A percentile compares a stretch with the other conserved stretches of the same genome.
phyloP scores from a whole-genome alignment of 306 rosid genomes.

The Amphicarpaea edgeworthii region DNA sequence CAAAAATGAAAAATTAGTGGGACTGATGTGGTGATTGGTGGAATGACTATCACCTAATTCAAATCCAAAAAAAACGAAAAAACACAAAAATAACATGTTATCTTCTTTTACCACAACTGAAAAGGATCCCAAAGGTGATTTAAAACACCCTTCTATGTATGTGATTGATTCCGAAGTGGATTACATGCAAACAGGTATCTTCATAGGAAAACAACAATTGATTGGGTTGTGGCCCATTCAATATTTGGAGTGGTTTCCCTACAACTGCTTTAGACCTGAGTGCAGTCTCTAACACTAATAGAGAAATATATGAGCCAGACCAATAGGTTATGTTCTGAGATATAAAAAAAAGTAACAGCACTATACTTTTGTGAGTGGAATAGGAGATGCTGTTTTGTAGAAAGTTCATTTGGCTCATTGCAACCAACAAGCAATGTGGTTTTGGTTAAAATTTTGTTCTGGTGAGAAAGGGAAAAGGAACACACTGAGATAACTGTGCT shows the following conservation, averaged over 20 bases:
- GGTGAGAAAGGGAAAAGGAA: constrained; percentile 43
- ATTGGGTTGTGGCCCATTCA: constrained; percentile 33
- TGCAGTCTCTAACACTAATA: constrained; percentile 44
- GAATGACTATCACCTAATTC: constrained; percentile 40
- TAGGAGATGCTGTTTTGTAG: constrained; percentile 42
- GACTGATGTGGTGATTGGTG: constrained; percentile 41
- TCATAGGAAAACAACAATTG: constrained; percentile 34
- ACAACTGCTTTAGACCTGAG: constrained; percentile 29
- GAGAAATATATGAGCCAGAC: constrained; percentile 43
- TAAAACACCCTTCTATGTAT: constrained; percentile 9
- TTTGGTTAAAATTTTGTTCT: constrained; percentile 51
- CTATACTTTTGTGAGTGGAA: constrained; percentile 36
- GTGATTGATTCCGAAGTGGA: constrained; percentile 28
- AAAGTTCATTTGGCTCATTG: constrained; percentile 48
- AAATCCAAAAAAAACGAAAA: too few species aligned
- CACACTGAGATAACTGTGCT: constrained; percentile 19
- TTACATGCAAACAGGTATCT: background rate
- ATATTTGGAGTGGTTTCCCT: constrained; percentile 30
- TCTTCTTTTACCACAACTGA: background rate
- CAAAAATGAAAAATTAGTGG: constrained; percentile 38
- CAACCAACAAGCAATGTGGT: constrained; percentile 28
- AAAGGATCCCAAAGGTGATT: constrained; percentile 32
- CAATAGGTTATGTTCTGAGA: constrained; percentile 36
- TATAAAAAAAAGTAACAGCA: constrained; percentile 42
- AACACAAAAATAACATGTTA: background rate